These are phyloP conservation scores for Botryotinia globosa DNA, from an alignment of 2,329 filamentous ascomycete genomes.

Conservation along the genomic window DNA sequence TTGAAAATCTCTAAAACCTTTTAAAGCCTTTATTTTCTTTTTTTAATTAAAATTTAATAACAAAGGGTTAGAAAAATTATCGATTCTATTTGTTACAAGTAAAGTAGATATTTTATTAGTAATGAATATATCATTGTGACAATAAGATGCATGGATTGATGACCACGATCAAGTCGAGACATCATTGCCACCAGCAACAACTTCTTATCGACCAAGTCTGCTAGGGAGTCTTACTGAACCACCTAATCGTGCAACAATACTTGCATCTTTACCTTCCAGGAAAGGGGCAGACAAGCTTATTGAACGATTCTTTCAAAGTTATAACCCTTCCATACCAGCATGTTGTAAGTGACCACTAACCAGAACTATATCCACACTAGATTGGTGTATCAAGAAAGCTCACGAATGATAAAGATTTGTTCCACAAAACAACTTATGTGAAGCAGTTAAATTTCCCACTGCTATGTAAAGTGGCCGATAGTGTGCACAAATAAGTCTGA, in stretches of 20 bases:
- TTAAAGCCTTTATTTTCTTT: no score
- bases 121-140: no score
- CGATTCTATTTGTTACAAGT: no score
- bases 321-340: neutral
- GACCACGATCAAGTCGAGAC: neutral
- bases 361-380: neutral
- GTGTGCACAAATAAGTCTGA: neutral
- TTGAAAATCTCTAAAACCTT: no score
- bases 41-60: no score
- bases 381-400: neutral
- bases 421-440: neutral
- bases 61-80: no score
- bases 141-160: neutral
- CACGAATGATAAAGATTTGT: neutral
- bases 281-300: neutral
- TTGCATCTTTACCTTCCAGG: neutral
- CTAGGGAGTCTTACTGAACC: neutral
- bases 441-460: neutral
- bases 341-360: neutral
- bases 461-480: neutral
- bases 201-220: neutral
- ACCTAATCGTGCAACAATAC: neutral
- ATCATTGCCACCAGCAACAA: neutral
- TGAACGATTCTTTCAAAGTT: neutral
- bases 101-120: no score